Conservation (phyloP, 441 rosid genomes). For the Adansonia gregorii region DNA sequence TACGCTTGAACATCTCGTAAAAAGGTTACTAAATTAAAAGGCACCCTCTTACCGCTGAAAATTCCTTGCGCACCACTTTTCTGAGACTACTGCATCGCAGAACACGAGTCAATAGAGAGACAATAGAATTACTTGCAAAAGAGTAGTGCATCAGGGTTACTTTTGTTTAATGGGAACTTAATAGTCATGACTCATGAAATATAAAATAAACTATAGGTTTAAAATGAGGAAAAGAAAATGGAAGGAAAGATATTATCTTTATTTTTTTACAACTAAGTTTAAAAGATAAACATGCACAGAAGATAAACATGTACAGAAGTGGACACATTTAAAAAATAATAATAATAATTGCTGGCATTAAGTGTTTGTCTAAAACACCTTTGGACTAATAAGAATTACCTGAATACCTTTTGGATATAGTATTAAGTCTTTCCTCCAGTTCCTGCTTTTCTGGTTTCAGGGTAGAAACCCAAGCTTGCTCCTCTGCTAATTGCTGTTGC, state of each 20-base stretch:
- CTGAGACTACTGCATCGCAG: constrained; percentile 55
- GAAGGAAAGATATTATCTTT: background rate
- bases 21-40: background rate
- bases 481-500: constrained; percentile 54
- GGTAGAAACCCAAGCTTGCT: constrained; percentile 65
- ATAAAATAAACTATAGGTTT: background rate
- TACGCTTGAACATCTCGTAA: background rate
- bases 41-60: constrained; percentile 63
- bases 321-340: background rate
- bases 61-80: constrained; percentile 43
- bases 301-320: background rate
- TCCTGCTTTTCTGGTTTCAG: constrained; percentile 75
- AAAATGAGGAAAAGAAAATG: background rate
- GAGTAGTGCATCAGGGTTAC: background rate
- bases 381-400: constrained; percentile 44
- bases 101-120: constrained; percentile 24
- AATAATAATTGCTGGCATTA: background rate
- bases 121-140: constrained; percentile 6
- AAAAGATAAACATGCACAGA: background rate
- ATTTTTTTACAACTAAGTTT: background rate
- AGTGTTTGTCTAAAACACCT: background rate
- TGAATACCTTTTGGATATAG: constrained; percentile 47
- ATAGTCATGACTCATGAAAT: background rate
- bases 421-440: constrained; percentile 66
- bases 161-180: background rate